These are phyloP conservation scores for Sporothrix curviconia DNA, from an alignment of 2,329 filamentous ascomycete genomes.

Conservation along the genomic window DNA sequence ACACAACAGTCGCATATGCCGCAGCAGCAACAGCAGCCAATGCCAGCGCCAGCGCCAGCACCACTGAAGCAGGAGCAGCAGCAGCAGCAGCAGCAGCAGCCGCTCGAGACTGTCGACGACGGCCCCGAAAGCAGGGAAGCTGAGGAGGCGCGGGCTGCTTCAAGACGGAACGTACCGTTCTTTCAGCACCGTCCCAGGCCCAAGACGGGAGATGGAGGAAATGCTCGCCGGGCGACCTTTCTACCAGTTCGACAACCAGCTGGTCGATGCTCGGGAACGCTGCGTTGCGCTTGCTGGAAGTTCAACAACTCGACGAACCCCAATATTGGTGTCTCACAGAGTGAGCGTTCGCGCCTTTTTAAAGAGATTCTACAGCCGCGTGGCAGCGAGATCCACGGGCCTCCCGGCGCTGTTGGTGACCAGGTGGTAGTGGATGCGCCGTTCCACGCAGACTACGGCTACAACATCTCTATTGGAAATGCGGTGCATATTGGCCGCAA, in stretches of 20 bases:
- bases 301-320: conserved; percentile 83
- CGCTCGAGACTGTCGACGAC: not conserved
- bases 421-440: conserved; percentile 76
- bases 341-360: conserved; percentile 64
- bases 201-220: conserved; percentile 68
- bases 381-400: conserved; percentile 46
- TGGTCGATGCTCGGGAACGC: conserved; percentile 76
- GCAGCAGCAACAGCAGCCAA: not conserved
- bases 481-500: conserved; percentile 77
- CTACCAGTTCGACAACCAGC: conserved; percentile 68
- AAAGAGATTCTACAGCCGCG: conserved; percentile 62
- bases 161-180: conserved; percentile 53
- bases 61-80: too few relatives aligned
- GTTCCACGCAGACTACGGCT: conserved; percentile 91
- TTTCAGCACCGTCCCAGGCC: conserved; percentile 35
- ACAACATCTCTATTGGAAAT: conserved; percentile 84
- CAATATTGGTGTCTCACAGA: conserved; percentile 60
- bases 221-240: conserved; percentile 81
- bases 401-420: conserved; percentile 61
- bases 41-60: too few relatives aligned
- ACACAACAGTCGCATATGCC: not conserved
- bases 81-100: not conserved
- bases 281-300: conserved; percentile 76
- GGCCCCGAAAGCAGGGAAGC: not conserved
- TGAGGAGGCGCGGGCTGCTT: conserved; percentile 19